Conservation (phyloP, 2,329 filamentous ascomycete genomes). For the Aspergillus pseudonomiae region DNA sequence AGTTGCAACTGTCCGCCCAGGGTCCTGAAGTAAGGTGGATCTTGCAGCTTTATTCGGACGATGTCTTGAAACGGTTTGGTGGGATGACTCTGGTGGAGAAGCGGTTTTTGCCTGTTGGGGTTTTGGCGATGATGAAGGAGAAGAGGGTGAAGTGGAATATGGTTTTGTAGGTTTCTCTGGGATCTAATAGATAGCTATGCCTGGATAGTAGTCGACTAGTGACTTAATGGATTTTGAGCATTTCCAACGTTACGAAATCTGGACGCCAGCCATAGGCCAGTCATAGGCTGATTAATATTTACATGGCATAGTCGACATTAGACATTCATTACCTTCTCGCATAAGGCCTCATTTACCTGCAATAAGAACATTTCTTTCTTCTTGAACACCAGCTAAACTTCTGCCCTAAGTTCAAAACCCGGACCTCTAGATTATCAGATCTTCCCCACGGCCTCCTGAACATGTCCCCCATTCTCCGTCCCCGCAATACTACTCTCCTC, state of each 20-base stretch:
- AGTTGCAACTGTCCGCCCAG: not conserved
- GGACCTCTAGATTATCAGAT: not conserved
- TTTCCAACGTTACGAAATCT: not conserved
- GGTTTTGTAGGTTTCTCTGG: conserved; percentile 32
- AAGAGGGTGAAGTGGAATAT: conserved; percentile 48
- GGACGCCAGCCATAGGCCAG: not conserved
- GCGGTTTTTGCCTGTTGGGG: conserved; percentile 42
- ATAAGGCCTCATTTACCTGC: not conserved
- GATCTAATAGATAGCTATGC: not conserved
- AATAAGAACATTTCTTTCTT: not conserved
- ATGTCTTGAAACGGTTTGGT: conserved; percentile 39
- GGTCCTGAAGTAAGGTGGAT: conserved; percentile 33
- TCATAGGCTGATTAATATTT: not conserved
- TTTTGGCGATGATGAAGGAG: conserved; percentile 44
- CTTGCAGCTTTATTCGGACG: conserved; percentile 39
- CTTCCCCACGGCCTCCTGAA: not conserved
- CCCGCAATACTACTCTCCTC: not conserved
- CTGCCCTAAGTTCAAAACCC: not conserved
- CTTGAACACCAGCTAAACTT: not conserved
- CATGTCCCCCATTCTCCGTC: not conserved
- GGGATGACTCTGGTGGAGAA: conserved; percentile 44
- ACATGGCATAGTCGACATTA: not conserved
- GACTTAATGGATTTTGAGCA: not conserved
- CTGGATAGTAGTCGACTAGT: not conserved
- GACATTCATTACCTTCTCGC: not conserved